A percentile compares a stretch with the other conserved stretches of the same genome.
Conservation (phyloP, 495 filamentous ascomycete genomes). For the Penicillium nucicola region DNA sequence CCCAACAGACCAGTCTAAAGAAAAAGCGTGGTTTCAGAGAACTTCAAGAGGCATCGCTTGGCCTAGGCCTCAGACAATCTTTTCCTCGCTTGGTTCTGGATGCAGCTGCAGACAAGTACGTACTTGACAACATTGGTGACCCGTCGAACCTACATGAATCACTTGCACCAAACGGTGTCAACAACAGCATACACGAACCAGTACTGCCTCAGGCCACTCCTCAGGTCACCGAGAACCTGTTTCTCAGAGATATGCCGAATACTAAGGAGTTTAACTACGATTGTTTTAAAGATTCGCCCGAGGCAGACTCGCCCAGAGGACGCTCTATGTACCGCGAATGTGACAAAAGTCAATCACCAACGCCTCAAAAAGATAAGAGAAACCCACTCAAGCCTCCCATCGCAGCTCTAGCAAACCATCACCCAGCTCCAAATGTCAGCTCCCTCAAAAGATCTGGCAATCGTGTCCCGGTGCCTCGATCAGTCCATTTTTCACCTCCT, state of each 20-base stretch:
- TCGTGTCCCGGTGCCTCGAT: not conserved
- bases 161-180: no score
- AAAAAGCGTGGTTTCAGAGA: no score
- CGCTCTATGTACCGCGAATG: not conserved
- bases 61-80: no score
- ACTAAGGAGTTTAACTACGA: slow-evolving; percentile 6
- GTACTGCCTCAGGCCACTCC: not conserved
- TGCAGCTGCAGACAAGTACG: no score
- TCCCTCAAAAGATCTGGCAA: not conserved
- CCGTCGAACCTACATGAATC: no score
- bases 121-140: no score
- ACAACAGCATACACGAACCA: not conserved
- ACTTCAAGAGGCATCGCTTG: no score
- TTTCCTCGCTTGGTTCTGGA: no score
- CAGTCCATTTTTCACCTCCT: slow-evolving; percentile 15
- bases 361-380: not conserved
- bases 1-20: no score
- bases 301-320: slow-evolving; percentile 2
- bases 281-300: slow-evolving; percentile 15
- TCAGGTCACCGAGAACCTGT: not conserved
- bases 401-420: not conserved
- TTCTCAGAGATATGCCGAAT: slow-evolving; percentile 6
- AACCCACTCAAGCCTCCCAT: not conserved
- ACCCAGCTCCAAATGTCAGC: not conserved
- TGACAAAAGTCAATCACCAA: not conserved